Evolutionary conservation across 1,284 basidiomycete genomes (phyloP).

Genomic region (Sanghuangporus baumii): DNA sequence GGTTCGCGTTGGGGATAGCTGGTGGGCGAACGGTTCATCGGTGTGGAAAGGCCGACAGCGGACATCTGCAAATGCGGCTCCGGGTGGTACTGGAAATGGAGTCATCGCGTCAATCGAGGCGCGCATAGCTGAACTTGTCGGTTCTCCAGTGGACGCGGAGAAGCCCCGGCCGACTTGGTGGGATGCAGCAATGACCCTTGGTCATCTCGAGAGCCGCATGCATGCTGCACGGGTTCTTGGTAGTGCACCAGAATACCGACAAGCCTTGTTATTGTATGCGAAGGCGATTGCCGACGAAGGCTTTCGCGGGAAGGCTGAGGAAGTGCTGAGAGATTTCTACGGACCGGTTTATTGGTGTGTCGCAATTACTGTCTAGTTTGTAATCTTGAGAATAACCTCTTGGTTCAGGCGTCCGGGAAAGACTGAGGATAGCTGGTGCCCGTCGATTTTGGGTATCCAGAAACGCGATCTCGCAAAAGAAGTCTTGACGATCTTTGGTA

Average conservation of each 20-base stretch:
- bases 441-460: conserved; percentile 58
- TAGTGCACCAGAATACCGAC: conserved; percentile 78
- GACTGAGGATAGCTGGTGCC: conserved; percentile 57
- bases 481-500: conserved; percentile 72
- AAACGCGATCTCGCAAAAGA: conserved; percentile 81
- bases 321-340: conserved; percentile 80
- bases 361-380: not conserved
- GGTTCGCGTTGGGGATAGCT: conserved; percentile 69
- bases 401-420: conserved; percentile 54
- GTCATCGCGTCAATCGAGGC: conserved; percentile 52
- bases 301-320: conserved; percentile 80
- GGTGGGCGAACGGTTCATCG: conserved; percentile 78
- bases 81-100: conserved; percentile 24
- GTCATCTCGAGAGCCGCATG: conserved; percentile 78
- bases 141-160: conserved; percentile 20
- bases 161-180: conserved; percentile 66
- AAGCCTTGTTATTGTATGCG: conserved; percentile 69
- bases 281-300: conserved; percentile 83
- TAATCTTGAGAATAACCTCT: not conserved
- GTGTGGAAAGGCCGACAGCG: conserved; percentile 72
- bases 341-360: conserved; percentile 82
- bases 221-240: conserved; percentile 68
- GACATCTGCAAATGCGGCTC: conserved; percentile 27
- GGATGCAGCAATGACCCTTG: conserved; percentile 71
- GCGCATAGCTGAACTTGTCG: conserved; percentile 41